Percentiles rank a stretch among this genome's conserved stretches.
phyloP scores from a whole-genome alignment of 176 grass and related monocot species.

The Oryza rufipogon region DNA sequence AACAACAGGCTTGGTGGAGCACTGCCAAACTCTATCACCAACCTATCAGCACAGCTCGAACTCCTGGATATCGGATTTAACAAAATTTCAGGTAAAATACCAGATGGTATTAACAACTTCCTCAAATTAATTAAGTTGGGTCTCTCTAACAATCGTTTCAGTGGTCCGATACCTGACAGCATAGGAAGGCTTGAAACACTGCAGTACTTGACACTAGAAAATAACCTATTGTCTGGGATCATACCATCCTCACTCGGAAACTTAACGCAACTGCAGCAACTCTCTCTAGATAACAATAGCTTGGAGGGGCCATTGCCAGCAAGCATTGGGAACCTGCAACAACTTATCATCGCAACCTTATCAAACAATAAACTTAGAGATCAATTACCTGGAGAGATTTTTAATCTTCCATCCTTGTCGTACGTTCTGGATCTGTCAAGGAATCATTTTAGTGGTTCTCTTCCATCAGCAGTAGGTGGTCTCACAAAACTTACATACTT shows the following conservation, averaged over 20 bases:
- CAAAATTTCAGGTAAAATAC: constrained; percentile 47
- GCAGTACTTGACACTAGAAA: constrained; percentile 35
- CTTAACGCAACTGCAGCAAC: constrained; percentile 33
- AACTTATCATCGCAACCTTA: constrained; percentile 19
- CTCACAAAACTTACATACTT: constrained; percentile 52
- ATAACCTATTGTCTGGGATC: constrained; percentile 44
- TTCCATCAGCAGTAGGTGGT: constrained; percentile 39
- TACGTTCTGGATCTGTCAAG: constrained; percentile 35
- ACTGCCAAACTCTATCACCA: constrained; percentile 32
- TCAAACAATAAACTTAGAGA: constrained; percentile 24
- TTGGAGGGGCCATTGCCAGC: constrained; percentile 37
- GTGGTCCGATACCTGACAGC: constrained; percentile 45
- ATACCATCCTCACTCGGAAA: constrained; percentile 45
- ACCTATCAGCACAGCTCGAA: constrained; percentile 48
- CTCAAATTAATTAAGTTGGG: constrained; percentile 41
- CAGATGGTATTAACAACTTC: constrained; percentile 40
- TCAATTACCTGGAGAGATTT: constrained; percentile 37
- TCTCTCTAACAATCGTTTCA: constrained; percentile 45
- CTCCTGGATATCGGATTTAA: constrained; percentile 47
- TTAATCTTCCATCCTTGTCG: constrained; percentile 36
- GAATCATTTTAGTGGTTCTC: constrained; percentile 45
- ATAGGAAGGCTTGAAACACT: constrained; percentile 50
- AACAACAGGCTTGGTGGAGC: constrained; percentile 41
- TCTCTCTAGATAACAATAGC: constrained; percentile 25
- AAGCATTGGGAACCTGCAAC: constrained; percentile 36